These are phyloP conservation scores for Stenogyne calaminthoides DNA, from an alignment of 305 asterid species.

Conservation along the genomic window DNA sequence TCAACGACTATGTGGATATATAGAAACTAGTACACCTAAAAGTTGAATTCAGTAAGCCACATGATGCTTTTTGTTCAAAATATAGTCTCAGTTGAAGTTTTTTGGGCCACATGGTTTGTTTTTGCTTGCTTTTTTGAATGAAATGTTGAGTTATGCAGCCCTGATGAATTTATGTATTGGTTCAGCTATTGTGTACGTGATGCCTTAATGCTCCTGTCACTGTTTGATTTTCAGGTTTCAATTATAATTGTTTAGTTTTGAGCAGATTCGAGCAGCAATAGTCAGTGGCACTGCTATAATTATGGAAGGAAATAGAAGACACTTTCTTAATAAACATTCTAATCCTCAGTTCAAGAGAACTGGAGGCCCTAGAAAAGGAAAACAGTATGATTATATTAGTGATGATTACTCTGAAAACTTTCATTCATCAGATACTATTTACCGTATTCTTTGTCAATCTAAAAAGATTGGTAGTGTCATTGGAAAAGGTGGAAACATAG, in stretches of 20 bases:
- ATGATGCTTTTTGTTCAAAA: background rate
- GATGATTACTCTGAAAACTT: conserved; percentile 47
- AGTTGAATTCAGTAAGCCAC: background rate
- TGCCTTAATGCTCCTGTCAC: conserved; percentile 14
- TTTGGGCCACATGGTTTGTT: background rate
- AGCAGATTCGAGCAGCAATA: conserved; percentile 25
- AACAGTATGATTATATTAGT: conserved; percentile 40
- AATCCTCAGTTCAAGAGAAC: conserved; percentile 62
- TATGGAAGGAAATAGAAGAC: conserved; percentile 65
- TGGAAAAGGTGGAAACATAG: conserved; percentile 83
- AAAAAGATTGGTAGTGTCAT: conserved; percentile 77
- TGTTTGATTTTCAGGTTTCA: conserved; percentile 31
- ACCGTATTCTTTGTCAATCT: conserved; percentile 69
- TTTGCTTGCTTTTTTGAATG: background rate
- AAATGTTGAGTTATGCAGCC: conserved; percentile 1
- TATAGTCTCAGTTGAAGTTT: conserved; percentile 2
- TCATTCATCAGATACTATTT: conserved; percentile 55
- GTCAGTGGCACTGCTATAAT: conserved; percentile 7
- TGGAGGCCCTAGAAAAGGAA: conserved; percentile 56
- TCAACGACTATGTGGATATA: background rate
- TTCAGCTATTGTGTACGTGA: conserved; percentile 9
- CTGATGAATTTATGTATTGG: conserved; percentile 10
- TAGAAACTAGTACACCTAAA: background rate
- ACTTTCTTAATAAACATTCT: conserved; percentile 46
- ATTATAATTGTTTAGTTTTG: conserved; percentile 17